Base-by-base conservation (phyloP, 208 protist genomes). In the Angomonas desouzai region DNA sequence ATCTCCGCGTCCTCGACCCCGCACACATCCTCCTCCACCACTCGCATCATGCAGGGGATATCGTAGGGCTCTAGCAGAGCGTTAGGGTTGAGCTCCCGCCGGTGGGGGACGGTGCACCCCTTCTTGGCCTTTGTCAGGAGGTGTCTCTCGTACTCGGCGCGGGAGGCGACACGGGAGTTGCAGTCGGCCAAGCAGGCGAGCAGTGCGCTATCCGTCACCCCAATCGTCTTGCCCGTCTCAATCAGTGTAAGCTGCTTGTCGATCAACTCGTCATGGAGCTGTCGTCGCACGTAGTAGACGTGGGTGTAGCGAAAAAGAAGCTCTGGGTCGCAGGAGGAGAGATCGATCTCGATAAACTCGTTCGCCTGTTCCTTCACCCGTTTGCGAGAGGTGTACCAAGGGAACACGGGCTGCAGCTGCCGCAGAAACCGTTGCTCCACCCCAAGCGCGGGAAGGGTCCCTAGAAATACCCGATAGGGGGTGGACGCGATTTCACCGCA, bases 1-100 rank as follows among this genome's bases (percentile, higher is more conserved):
- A 85, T 91, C 66, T 96, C 86, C 3, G 81, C 87, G 53, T 96
- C 87, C 32, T 53, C 59, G 38, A 90, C 59, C 20, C 70, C 79
- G 57, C 70, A 65, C 10, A 56, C 34, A 66, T 92, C 82, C 62
- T 93, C 89, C 58, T 93, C 90, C 13, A 88, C 87, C 0, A 91
- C 53, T 20, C 90, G 83, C 90, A 96, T 96, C 87, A 96, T 92
- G 70, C 83, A 93, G n/a, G 89, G 62, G 53, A 78, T 79, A 64
- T 96, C 90, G 57, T 88, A 81, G 10, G 80, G 48, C 48, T 92
- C 83, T 22, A 96, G 75, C 43, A 81, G 68, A 16, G 79, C 66
- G n/a, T 73, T 68, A 16, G 90, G 82, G 49, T 75, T 71, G 32
- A 95, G 76, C 59, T 95, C 89, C 22, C 89, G 85, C 29, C 85